Percentiles rank a stretch among this genome's conserved stretches.
Conservation (phyloP, 140 eudicot genomes). For the Senecio squalidus region DNA sequence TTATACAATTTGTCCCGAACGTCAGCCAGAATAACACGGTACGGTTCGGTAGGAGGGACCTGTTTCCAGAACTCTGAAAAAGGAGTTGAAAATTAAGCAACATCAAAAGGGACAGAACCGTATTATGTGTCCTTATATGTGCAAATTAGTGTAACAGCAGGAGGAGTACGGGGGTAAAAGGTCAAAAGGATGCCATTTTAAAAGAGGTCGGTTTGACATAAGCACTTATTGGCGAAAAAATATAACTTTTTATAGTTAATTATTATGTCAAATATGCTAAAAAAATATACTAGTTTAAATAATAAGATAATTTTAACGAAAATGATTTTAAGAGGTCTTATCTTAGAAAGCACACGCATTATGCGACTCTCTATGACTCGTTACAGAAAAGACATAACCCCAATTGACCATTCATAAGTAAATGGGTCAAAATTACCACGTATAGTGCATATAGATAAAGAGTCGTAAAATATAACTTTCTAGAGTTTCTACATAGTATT, state of each 20-base stretch:
- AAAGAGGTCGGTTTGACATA: background rate
- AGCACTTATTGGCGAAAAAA: background rate
- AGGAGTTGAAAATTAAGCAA: slow-evolving; percentile 5
- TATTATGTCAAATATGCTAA: slow-evolving; percentile 1
- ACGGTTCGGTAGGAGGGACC: slow-evolving; percentile 89
- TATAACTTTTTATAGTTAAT: background rate
- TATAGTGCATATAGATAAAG: too few species aligned
- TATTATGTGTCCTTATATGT: background rate
- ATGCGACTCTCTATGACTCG: too few species aligned
- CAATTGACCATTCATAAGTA: too few species aligned
- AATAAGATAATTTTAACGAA: too few species aligned
- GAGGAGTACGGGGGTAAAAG: background rate
- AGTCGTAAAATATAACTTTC: background rate
- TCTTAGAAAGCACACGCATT: too few species aligned
- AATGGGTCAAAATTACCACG: too few species aligned
- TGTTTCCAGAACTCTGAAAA: slow-evolving; percentile 94
- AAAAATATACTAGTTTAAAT: too few species aligned
- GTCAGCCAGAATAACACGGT: slow-evolving; percentile 91
- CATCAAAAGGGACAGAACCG: background rate
- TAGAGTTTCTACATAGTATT: background rate
- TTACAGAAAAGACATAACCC: too few species aligned
- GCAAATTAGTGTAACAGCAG: background rate
- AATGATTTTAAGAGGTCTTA: too few species aligned
- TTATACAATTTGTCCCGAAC: slow-evolving; percentile 91
- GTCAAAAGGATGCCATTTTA: background rate